phyloP scores from a whole-genome alignment of 2,329 filamentous ascomycete genomes.

The Juglanconis oblonga region DNA sequence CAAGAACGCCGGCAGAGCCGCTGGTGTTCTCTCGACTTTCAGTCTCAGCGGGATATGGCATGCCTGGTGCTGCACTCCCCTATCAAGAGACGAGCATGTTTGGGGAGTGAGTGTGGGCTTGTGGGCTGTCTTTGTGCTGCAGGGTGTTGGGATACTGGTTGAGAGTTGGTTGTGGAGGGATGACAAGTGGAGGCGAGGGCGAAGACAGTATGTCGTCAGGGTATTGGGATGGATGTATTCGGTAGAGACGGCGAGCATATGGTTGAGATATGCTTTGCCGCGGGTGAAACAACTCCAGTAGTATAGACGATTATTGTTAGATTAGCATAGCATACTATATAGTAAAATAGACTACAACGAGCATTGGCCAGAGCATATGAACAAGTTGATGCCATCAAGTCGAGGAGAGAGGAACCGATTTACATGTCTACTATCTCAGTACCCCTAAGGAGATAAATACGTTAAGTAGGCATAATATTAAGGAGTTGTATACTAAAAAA shows the following conservation, averaged over 20 bases:
- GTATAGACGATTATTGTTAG: too few relatives aligned
- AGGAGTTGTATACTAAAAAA: too few relatives aligned
- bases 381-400: too few relatives aligned
- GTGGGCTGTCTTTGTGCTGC: constrained; percentile 3
- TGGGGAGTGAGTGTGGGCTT: background rate
- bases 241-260: constrained; percentile 8
- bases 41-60: constrained; percentile 8
- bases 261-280: constrained; percentile 8
- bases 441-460: too few relatives aligned
- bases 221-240: background rate
- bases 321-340: too few relatives aligned
- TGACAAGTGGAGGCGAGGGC: background rate
- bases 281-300: background rate
- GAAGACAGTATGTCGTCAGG: background rate
- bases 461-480: too few relatives aligned
- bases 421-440: too few relatives aligned
- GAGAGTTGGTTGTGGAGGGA: background rate
- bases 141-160: constrained; percentile 6
- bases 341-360: too few relatives aligned
- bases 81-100: background rate
- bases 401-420: too few relatives aligned
- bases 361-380: too few relatives aligned
- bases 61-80: background rate
- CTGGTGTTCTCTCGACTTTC: constrained; percentile 6
- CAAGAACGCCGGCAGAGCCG: background rate